Conservation (phyloP, 768 basidiomycete genomes). For the Termitomyces sp. region DNA sequence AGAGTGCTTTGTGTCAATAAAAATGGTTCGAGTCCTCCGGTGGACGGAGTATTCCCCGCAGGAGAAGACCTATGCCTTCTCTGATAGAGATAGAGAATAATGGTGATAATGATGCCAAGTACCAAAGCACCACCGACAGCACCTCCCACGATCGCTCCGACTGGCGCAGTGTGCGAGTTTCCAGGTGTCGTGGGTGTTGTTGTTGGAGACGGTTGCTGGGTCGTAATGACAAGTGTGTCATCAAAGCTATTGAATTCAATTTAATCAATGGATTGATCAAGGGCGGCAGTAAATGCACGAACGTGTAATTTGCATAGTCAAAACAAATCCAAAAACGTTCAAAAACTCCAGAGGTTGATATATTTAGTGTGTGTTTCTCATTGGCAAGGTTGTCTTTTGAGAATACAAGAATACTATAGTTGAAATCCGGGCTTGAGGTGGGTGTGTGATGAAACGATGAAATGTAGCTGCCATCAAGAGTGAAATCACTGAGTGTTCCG, state of each 20-base stretch:
- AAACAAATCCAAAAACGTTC: slow-evolving; percentile 5
- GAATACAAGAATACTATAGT: slow-evolving; percentile 26
- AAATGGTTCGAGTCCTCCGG: background rate
- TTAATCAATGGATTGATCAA: background rate
- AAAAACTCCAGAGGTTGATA: slow-evolving; percentile 22
- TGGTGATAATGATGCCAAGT: background rate
- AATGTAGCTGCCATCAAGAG: slow-evolving; percentile 20
- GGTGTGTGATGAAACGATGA: slow-evolving; percentile 22
- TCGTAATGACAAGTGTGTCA: background rate
- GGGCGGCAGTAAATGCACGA: background rate
- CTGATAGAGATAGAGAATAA: background rate
- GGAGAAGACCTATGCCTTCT: background rate
- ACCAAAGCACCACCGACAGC: background rate
- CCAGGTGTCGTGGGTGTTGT: background rate
- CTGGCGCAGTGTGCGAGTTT: background rate
- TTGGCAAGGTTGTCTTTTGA: slow-evolving; percentile 20
- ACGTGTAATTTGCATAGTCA: background rate
- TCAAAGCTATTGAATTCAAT: background rate
- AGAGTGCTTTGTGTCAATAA: background rate
- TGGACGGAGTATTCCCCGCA: background rate
- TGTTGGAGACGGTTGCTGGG: background rate
- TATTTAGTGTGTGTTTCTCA: slow-evolving; percentile 21
- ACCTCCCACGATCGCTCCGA: background rate
- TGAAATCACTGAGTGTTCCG: slow-evolving; percentile 18
- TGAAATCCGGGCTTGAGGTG: slow-evolving; percentile 12